Evolutionary conservation across 1,284 basidiomycete genomes (phyloP).

Genomic region (Puccinia novopanici): DNA sequence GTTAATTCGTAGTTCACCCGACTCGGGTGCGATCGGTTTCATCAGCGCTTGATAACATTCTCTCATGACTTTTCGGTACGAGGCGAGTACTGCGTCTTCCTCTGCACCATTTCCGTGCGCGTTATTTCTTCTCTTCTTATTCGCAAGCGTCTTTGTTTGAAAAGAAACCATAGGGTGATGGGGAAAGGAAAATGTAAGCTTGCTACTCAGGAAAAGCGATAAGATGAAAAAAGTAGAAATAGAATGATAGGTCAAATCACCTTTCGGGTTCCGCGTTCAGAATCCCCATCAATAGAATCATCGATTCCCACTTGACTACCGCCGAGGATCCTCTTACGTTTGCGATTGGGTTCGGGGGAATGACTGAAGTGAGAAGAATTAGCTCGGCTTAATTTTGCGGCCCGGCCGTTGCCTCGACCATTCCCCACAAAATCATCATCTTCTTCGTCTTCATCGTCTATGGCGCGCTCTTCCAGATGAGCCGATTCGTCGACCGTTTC

Average conservation of each 20-base stretch:
- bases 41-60: constrained; percentile 51
- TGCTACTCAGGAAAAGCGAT: background rate
- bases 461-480: too few relatives aligned
- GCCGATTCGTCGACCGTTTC: background rate
- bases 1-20: constrained; percentile 48
- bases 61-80: constrained; percentile 45
- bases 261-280: constrained; percentile 40
- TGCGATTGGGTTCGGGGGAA: constrained; percentile 50
- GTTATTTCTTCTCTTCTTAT: constrained; percentile 48
- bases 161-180: background rate
- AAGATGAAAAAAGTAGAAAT: background rate
- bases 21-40: constrained; percentile 49
- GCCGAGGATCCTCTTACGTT: constrained; percentile 40
- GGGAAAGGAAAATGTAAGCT: background rate
- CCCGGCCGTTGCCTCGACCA: constrained; percentile 44
- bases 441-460: constrained; percentile 51
- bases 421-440: constrained; percentile 55
- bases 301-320: constrained; percentile 33
- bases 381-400: constrained; percentile 51
- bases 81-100: constrained; percentile 23
- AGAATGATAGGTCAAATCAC: constrained; percentile 11
- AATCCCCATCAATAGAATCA: constrained; percentile 46
- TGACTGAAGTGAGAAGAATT: constrained; percentile 38
- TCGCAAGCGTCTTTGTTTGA: constrained; percentile 8
- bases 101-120: constrained; percentile 17